Evolutionary conservation across 371 early-diverging fungal species (phyloP), one percentile per base, ranked within the genome.

Genomic region (Apophysomyces trapeziformis): DNA sequence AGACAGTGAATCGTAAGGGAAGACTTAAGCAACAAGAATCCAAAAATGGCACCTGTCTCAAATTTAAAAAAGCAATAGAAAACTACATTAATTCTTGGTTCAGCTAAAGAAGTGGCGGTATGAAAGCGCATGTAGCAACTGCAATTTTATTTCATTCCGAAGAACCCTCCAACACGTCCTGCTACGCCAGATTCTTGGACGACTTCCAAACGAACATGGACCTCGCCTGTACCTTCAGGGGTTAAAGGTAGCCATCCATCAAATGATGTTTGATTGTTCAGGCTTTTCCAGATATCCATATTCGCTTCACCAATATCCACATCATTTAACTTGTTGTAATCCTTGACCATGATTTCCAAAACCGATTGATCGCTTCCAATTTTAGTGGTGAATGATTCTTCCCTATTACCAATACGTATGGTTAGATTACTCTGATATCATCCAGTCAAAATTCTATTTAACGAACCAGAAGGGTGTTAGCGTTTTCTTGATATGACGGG

Each of bases 401-500:
- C 64, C 86, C 81, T 68, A 64, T 38, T 50, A 50, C 16, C 7
- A 18, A 50, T 21, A 50, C 1, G 32, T 26, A 26, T 26, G 32
- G 2, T 26, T 26, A 26, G 32, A 1, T 26, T 26, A 26, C 32
- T 50, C 7, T 7, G 8, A 1, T 21, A 18, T 7, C 11, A 8
- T 21, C 9, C 8, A 7, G 5, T 16, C 16, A 18, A 5, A 18
- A 45, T 12, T 45, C 13, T 1, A 4, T 45, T 12, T 16, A 5
- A 36, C 58, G 65, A 21, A 78, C 70, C 95, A 97, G 45, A 73
- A 75, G 1, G 95, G 96, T 5, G 85, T 73, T 18, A 91, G 68
- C 5, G 90, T 91, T 75, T 93, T 92, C 78, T 93, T 91, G 59
- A 91, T 82, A 37, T 89, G 88, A 43, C 84, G 82, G 16, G 96